These are phyloP conservation scores for Teunomyces kruisii DNA, from an alignment of 805 yeast genomes.

Conservation along the genomic window DNA sequence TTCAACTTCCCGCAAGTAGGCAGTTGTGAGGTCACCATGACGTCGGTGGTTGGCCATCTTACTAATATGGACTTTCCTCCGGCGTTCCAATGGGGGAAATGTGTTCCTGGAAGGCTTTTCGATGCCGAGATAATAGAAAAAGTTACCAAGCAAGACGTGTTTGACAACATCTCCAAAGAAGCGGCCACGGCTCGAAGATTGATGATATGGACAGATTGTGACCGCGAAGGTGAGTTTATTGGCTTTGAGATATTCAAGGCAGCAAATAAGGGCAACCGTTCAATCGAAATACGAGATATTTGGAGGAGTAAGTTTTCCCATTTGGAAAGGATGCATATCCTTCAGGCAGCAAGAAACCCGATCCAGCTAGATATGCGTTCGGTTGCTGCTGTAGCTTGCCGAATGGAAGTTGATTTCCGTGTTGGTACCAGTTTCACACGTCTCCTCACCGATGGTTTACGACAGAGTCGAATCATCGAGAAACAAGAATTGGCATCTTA, in stretches of 20 bases:
- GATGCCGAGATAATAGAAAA: constrained; percentile 61
- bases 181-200: constrained; percentile 59
- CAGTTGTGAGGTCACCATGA: constrained; percentile 78
- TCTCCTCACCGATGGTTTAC: constrained; percentile 58
- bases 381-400: constrained; percentile 80
- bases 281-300: constrained; percentile 41
- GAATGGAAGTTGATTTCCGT: constrained; percentile 85
- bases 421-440: constrained; percentile 91
- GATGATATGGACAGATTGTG: constrained; percentile 99
- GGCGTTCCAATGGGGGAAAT: constrained; percentile 62
- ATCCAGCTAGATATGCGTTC: constrained; percentile 59
- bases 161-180: constrained; percentile 65
- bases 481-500: constrained; percentile 58
- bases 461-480: constrained; percentile 30
- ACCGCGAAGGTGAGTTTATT: constrained; percentile 92
- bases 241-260: constrained; percentile 78
- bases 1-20: constrained; percentile 66
- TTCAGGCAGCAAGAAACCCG: constrained; percentile 74
- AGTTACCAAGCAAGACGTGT: constrained; percentile 46
- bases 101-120: constrained; percentile 64
- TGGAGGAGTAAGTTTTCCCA: constrained; percentile 88
- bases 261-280: constrained; percentile 59
- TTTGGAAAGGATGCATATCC: constrained; percentile 71
- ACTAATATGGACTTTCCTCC: constrained; percentile 63
- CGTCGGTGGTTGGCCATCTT: constrained; percentile 89